Conservation (phyloP, 2,329 filamentous ascomycete species). For the Dactylella cylindrospora region DNA sequence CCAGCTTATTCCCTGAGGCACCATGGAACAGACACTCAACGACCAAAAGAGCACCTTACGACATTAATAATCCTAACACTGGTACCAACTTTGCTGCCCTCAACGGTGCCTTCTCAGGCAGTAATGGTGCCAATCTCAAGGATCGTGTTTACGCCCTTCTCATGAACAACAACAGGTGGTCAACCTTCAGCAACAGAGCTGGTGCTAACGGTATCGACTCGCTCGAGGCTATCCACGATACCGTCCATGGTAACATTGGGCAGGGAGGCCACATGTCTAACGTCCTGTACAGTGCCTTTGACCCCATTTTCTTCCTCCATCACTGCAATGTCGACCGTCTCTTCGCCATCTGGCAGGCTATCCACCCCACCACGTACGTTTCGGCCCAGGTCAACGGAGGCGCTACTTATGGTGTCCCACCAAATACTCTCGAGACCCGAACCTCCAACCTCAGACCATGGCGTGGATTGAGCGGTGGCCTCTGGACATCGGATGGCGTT, state of each 20-base stretch:
- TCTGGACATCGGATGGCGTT: slow-evolving; percentile 1
- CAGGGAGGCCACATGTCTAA: slow-evolving; percentile 44
- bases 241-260: slow-evolving; percentile 56
- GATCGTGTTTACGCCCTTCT: slow-evolving; percentile 3
- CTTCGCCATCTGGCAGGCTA: slow-evolving; percentile 73
- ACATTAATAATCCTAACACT: background rate
- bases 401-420: slow-evolving; percentile 16
- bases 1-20: background rate
- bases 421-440: background rate
- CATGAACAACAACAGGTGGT: background rate
- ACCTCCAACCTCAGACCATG: slow-evolving; percentile 6
- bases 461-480: background rate
- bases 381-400: slow-evolving; percentile 1
- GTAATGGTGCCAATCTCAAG: slow-evolving; percentile 5
- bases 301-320: slow-evolving; percentile 77
- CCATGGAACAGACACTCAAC: background rate
- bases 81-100: background rate
- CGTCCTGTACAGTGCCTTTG: slow-evolving; percentile 68
- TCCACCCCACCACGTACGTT: slow-evolving; percentile 60
- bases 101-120: background rate
- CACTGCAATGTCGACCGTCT: slow-evolving; percentile 74
- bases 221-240: slow-evolving; percentile 66
- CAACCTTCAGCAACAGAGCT: slow-evolving; percentile 20
- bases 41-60: slow-evolving; percentile 4
- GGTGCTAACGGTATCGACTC: slow-evolving; percentile 57